Conservation (phyloP, 139 green algal genomes). For the Chlorokybus atmophyticus region DNA sequence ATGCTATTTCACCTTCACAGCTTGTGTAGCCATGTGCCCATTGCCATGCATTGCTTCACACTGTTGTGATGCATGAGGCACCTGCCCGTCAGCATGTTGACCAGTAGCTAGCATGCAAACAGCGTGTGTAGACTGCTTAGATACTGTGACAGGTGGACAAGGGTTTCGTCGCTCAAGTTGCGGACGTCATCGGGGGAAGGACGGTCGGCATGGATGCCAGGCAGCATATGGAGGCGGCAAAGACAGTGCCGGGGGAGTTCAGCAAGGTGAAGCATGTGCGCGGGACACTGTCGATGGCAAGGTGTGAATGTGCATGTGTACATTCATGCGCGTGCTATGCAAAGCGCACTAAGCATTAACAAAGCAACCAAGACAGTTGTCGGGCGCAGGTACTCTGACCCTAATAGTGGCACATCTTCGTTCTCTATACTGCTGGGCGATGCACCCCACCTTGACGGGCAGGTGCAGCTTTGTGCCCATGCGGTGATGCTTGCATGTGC, state of each 20-base stretch:
- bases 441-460: conserved; percentile 61
- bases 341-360: neutral
- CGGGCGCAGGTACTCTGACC: conserved; percentile 45
- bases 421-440: conserved; percentile 74
- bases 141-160: conserved; percentile 56
- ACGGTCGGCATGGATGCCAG: conserved; percentile 30
- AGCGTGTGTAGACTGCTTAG: no score
- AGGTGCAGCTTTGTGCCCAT: conserved; percentile 8
- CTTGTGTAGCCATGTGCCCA: no score
- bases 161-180: conserved; percentile 80
- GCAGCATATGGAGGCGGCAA: conserved; percentile 46
- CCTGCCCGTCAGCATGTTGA: neutral
- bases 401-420: conserved; percentile 55
- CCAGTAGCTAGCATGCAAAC: no score
- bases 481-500: neutral
- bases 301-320: no score
- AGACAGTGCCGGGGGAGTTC: conserved; percentile 51
- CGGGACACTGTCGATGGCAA: conserved; percentile 66
- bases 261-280: conserved; percentile 24
- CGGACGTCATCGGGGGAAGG: conserved; percentile 45
- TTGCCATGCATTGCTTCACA: no score
- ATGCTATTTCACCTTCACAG: no score
- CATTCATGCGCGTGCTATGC: no score
- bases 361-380: neutral
- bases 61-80: no score